Conservation (phyloP, 345 rosid genomes). For the Salix brachista region DNA sequence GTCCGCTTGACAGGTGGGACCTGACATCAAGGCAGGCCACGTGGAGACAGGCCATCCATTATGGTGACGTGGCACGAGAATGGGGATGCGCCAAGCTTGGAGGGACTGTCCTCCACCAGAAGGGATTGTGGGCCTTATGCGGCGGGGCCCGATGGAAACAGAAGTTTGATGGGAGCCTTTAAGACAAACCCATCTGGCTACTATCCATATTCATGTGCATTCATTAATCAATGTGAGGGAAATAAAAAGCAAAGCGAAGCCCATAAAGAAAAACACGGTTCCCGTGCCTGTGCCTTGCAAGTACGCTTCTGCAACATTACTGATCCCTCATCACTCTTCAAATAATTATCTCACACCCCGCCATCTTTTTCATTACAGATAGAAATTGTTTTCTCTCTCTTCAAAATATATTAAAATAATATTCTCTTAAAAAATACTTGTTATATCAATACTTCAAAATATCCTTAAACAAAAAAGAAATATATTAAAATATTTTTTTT, state of each 20-base stretch:
- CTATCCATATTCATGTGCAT: slow-evolving; percentile 51
- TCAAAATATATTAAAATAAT: too few species aligned
- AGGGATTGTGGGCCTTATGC: background rate
- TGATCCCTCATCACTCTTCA: slow-evolving; percentile 2
- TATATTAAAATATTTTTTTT: too few species aligned
- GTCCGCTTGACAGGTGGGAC: slow-evolving; percentile 17
- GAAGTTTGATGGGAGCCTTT: slow-evolving; percentile 21
- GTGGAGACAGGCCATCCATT: slow-evolving; percentile 5
- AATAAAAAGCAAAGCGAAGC: slow-evolving; percentile 35
- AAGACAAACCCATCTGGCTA: slow-evolving; percentile 43
- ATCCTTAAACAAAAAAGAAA: too few species aligned
- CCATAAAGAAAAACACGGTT: slow-evolving; percentile 43
- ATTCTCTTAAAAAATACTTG: too few species aligned
- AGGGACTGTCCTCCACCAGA: background rate
- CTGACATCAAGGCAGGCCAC: slow-evolving; percentile 9
- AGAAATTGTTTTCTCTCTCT: too few species aligned
- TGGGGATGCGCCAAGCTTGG: background rate
- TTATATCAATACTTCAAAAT: too few species aligned
- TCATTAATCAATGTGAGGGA: slow-evolving; percentile 41
- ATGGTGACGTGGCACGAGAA: slow-evolving; percentile 13
- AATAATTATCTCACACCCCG: slow-evolving; percentile 10
- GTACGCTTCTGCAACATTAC: slow-evolving; percentile 14
- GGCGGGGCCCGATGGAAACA: slow-evolving; percentile 14
- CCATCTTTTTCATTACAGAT: background rate
- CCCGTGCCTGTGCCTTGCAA: slow-evolving; percentile 40